A percentile compares a stretch with the other conserved stretches of the same genome.
Evolutionary conservation across 2,329 filamentous ascomycete genomes (phyloP).

Genomic region (Aspergillus puulaauensis): DNA sequence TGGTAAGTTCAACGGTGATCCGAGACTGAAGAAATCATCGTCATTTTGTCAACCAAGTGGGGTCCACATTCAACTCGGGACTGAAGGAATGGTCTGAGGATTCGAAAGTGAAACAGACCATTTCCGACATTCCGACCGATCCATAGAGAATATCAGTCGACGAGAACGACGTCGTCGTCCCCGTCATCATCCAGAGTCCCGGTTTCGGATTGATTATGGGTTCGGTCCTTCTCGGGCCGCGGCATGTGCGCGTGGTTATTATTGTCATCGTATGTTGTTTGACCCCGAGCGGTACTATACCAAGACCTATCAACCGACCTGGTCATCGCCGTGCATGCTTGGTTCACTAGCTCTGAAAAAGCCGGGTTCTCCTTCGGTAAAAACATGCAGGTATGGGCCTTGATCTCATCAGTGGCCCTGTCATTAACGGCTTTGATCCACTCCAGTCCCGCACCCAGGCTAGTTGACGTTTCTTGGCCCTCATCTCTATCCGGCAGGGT

Average conservation of each 20-base stretch:
- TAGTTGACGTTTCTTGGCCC: slow-evolving; percentile 22
- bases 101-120: neutral
- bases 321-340: slow-evolving; percentile 39
- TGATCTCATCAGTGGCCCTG: slow-evolving; percentile 72
- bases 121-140: neutral
- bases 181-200: slow-evolving; percentile 28
- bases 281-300: slow-evolving; percentile 33
- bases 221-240: slow-evolving; percentile 14
- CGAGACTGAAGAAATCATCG: neutral
- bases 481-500: slow-evolving; percentile 65
- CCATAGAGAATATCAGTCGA: slow-evolving; percentile 23
- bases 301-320: slow-evolving; percentile 42
- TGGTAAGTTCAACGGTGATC: neutral
- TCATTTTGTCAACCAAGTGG: neutral
- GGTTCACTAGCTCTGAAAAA: slow-evolving; percentile 41
- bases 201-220: slow-evolving; percentile 17
- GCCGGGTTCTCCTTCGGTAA: slow-evolving; percentile 43
- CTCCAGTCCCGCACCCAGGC: slow-evolving; percentile 42
- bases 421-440: slow-evolving; percentile 79
- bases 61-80: neutral
- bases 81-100: neutral
- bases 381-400: slow-evolving; percentile 67
- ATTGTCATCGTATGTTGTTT: slow-evolving; percentile 21
- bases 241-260: slow-evolving; percentile 13
- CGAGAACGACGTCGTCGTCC: slow-evolving; percentile 35